A percentile compares a stretch with the other conserved stretches of the same genome.
phyloP scores from a whole-genome alignment of 495 filamentous ascomycete species.

The Trichoderma parareesei region DNA sequence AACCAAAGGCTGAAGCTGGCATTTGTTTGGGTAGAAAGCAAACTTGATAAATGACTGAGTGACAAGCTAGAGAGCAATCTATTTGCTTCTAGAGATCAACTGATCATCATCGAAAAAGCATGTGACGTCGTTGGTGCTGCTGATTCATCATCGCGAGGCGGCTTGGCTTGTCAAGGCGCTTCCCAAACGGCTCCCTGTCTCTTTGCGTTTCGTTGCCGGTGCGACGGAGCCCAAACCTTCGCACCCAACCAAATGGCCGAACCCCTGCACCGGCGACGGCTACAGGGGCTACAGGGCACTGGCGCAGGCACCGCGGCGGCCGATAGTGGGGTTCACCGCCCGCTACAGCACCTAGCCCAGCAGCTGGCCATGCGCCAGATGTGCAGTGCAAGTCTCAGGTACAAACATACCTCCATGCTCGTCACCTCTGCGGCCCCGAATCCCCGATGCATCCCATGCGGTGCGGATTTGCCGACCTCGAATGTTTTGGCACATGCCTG shows the following conservation, averaged over 20 bases:
- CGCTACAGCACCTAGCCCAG: background rate
- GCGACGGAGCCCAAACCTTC: background rate
- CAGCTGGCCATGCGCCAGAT: background rate
- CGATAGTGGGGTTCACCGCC: slow-evolving; percentile 4
- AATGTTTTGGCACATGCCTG: too few species aligned
- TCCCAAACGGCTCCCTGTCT: background rate
- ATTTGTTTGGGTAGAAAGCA: background rate
- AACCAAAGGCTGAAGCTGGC: too few species aligned
- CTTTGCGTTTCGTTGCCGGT: background rate
- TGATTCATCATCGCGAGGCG: background rate
- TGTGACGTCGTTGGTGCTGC: background rate
- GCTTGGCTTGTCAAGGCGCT: too few species aligned
- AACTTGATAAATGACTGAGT: background rate
- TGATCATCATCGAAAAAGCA: too few species aligned
- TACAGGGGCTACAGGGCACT: background rate
- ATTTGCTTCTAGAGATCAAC: too few species aligned
- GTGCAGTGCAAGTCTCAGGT: background rate
- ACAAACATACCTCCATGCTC: too few species aligned
- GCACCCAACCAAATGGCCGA: too few species aligned
- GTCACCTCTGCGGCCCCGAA: too few species aligned
- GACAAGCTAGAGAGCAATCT: background rate
- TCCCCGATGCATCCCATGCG: too few species aligned
- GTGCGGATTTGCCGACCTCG: too few species aligned
- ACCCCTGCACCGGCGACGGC: background rate
- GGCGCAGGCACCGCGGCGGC: background rate